Base-by-base conservation (phyloP, 345 rosid species). In the Corymbia maculata region DNA sequence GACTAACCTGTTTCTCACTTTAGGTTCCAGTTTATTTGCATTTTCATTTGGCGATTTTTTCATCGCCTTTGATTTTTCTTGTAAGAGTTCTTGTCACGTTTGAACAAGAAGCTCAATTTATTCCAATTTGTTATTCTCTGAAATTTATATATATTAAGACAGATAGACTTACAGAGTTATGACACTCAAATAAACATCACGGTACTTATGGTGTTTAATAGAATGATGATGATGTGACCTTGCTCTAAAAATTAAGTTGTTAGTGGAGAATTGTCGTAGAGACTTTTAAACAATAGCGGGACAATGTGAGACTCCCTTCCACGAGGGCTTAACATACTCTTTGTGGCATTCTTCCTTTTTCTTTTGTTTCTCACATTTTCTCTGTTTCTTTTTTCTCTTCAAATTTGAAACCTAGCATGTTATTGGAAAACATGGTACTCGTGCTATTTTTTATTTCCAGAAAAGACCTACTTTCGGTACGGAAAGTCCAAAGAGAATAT, bases 121-220 rank as follows among this genome's bases (percentile, higher is more conserved):
- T 0, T 26, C 66, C 30, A 59, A 1, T 5, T 2, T 59, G 24
- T 59, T 1, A 26, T 26, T 6, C 7, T 24, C 1, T 7, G 1
- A 59, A 59, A 24, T 26, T 7, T 57, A 9, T 59, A 11, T 59
- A 0, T 26, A 2, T 10, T 44, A 15, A 30, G 3, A 68, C 0
- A 68, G 4, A 16, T 8, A 22, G 8, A 8, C 11, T 30, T 4
- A 5, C 4, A 1, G 4, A 68, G 0, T 30, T 10, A 59, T 24
- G 6, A 3, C 7, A 59, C 1, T 59, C 4, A 0, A 59, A 14
- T n/a, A n/a, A n/a, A n/a, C n/a, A n/a, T n/a, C n/a, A n/a, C n/a
- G n/a, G n/a, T n/a, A n/a, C n/a, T n/a, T n/a, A n/a, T n/a, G n/a
- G n/a, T n/a, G n/a, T n/a, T n/a, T n/a, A n/a, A n/a, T 36, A 14